These are phyloP conservation scores for Geotrichum macrosporum DNA, from an alignment of 1,139 yeast genomes.

Conservation along the genomic window DNA sequence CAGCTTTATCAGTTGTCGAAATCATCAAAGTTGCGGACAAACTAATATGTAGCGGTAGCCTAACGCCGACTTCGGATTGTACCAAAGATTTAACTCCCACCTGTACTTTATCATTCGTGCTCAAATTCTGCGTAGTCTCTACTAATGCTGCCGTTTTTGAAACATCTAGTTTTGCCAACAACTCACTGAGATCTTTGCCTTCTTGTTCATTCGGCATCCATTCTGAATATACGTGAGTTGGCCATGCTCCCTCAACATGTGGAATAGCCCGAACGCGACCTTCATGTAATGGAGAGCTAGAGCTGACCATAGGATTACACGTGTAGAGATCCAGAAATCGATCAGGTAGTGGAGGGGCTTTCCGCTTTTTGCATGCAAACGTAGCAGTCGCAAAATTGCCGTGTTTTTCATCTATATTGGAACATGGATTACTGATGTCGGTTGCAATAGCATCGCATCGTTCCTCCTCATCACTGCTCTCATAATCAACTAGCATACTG, in stretches of 20 bases:
- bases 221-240: slow-evolving; percentile 36
- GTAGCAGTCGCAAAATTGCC: not conserved
- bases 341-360: slow-evolving; percentile 29
- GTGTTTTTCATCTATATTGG: not conserved
- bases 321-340: slow-evolving; percentile 32
- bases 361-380: not conserved
- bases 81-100: slow-evolving; percentile 21
- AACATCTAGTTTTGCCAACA: not conserved
- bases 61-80: slow-evolving; percentile 30
- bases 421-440: not conserved
- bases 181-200: slow-evolving; percentile 2
- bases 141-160: not conserved
- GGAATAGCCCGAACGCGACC: slow-evolving; percentile 31
- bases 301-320: slow-evolving; percentile 26
- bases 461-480: not conserved
- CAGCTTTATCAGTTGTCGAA: slow-evolving; percentile 24
- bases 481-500: not conserved
- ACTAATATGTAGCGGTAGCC: slow-evolving; percentile 35
- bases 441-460: not conserved
- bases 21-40: slow-evolving; percentile 37
- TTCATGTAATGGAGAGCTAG: slow-evolving; percentile 27
- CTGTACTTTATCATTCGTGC: not conserved
- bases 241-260: slow-evolving; percentile 37
- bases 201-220: slow-evolving; percentile 28
- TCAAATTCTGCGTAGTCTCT: not conserved